Conservation (phyloP, 345 rosid species). For the Gossypium herbaceum region DNA sequence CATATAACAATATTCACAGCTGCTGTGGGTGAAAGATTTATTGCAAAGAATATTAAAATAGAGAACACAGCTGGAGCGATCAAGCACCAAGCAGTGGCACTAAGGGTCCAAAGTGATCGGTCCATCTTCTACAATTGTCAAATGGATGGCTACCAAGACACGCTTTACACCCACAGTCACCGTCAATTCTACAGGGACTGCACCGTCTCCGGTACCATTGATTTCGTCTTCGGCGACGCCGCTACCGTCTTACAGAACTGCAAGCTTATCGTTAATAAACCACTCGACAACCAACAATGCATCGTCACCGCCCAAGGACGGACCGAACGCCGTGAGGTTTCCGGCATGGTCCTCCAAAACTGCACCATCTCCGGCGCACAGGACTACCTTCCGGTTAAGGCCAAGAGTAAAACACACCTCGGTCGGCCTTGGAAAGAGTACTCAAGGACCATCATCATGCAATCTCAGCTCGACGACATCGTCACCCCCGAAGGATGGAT, state of each 20-base stretch:
- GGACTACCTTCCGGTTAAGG: constrained; percentile 34
- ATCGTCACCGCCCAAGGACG: constrained; percentile 71
- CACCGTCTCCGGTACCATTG: constrained; percentile 61
- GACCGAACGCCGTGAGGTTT: constrained; percentile 27
- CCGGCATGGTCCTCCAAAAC: constrained; percentile 59
- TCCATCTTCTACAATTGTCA: constrained; percentile 53
- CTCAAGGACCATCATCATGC: constrained; percentile 61
- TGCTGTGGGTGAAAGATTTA: constrained; percentile 43
- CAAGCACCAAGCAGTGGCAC: constrained; percentile 70
- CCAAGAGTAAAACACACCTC: constrained; percentile 43
- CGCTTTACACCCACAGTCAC: constrained; percentile 60
- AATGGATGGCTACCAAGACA: constrained; percentile 68
- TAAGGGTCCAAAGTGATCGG: constrained; percentile 49
- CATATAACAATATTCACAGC: constrained; percentile 27
- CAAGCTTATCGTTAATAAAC: constrained; percentile 48
- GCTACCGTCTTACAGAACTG: constrained; percentile 59
- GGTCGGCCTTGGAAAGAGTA: constrained; percentile 69
- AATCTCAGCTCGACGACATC: constrained; percentile 43
- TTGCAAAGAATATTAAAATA: constrained; percentile 63
- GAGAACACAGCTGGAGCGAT: constrained; percentile 63
- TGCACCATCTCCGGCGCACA: constrained; percentile 49
- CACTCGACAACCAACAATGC: constrained; percentile 42
- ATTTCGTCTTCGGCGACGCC: constrained; percentile 63
- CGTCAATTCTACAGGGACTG: constrained; percentile 77
- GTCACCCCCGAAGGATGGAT: constrained; percentile 66